Evolutionary conservation across 2,329 filamentous ascomycete genomes (phyloP).

Genomic region (Colletotrichum sansevieriae): DNA sequence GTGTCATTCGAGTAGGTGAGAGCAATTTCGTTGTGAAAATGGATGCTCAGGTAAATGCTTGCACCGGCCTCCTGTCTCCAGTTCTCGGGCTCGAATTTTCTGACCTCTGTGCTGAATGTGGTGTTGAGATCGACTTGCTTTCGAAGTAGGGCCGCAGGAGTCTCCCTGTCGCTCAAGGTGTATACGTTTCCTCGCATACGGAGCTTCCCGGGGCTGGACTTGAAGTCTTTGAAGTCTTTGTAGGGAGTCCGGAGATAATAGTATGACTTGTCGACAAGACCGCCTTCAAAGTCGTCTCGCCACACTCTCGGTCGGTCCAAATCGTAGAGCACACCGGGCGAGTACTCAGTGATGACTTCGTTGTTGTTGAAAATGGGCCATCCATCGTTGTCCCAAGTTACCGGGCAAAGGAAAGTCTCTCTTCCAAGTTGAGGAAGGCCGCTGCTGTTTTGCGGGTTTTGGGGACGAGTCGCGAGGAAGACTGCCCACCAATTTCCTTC

Average conservation of each 20-base stretch:
- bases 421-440: conserved; percentile 40
- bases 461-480: conserved; percentile 39
- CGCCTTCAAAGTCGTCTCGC: conserved; percentile 42
- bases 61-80: conserved; percentile 39
- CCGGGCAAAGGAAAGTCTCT: conserved; percentile 39
- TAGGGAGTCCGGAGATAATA: conserved; percentile 41
- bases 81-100: conserved; percentile 25
- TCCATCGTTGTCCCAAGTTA: conserved; percentile 38
- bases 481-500: conserved; percentile 42
- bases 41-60: conserved; percentile 40
- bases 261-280: conserved; percentile 35
- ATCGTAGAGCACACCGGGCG: conserved; percentile 36
- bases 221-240: conserved; percentile 40
- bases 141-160: conserved; percentile 37
- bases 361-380: conserved; percentile 41
- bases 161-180: conserved; percentile 39
- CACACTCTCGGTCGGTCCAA: conserved; percentile 28
- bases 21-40: conserved; percentile 41
- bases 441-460: conserved; percentile 31
- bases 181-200: conserved; percentile 37
- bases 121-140: conserved; percentile 41
- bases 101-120: conserved; percentile 40
- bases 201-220: conserved; percentile 35
- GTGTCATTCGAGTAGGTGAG: conserved; percentile 28
- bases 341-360: conserved; percentile 35